Evolutionary conservation across 2,329 filamentous ascomycete genomes (phyloP).

Genomic region (Escovopsis sp.): DNA sequence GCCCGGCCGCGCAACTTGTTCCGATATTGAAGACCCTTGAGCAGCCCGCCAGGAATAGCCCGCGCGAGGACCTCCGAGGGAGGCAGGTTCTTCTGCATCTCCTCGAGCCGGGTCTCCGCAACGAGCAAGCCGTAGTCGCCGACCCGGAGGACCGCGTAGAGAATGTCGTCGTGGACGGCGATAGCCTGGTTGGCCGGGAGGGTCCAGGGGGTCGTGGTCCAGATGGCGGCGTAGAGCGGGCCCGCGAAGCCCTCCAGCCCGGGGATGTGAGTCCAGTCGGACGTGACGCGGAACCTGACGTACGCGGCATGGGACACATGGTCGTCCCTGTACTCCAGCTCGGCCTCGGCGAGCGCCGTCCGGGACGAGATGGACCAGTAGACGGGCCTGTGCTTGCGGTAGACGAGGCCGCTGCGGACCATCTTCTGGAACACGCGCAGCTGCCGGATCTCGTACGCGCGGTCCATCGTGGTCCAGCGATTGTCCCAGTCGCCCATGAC

Average conservation of each 20-base stretch:
- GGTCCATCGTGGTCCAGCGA: conserved; percentile 68
- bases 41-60: conserved; percentile 46
- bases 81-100: conserved; percentile 35
- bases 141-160: conserved; percentile 54
- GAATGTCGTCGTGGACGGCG: conserved; percentile 59
- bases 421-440: conserved; percentile 62
- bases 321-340: conserved; percentile 68
- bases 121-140: conserved; percentile 50
- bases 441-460: conserved; percentile 58
- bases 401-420: conserved; percentile 59
- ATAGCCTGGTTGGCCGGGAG: conserved; percentile 85
- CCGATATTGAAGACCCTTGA: conserved; percentile 52
- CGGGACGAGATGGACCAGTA: conserved; percentile 73
- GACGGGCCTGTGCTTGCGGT: conserved; percentile 66
- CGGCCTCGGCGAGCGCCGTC: conserved; percentile 70
- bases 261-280: conserved; percentile 16
- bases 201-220: conserved; percentile 98
- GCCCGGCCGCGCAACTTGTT: conserved; percentile 51
- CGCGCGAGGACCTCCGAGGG: conserved; percentile 38
- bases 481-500: conserved; percentile 72
- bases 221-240: conserved; percentile 68
- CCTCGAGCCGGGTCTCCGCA: conserved; percentile 54
- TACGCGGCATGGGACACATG: conserved; percentile 62
- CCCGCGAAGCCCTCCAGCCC: conserved; percentile 26
- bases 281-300: conserved; percentile 59